Conservation (phyloP, 331 rosid genomes). For the Malus hybrid region DNA sequence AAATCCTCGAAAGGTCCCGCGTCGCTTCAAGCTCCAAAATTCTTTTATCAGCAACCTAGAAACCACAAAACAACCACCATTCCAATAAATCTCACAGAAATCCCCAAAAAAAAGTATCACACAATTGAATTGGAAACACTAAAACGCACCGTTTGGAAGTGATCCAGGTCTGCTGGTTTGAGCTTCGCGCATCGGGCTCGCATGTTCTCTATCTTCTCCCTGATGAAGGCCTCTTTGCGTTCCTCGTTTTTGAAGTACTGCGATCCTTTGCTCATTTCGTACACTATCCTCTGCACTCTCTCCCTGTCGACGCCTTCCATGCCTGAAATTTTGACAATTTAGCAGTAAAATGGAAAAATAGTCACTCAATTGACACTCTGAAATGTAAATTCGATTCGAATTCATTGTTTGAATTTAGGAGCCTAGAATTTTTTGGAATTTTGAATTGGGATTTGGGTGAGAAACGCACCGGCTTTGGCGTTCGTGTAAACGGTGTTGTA, state of each 20-base stretch:
- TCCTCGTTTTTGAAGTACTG: conserved; percentile 83
- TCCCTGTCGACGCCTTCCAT: conserved; percentile 96
- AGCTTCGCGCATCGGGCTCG: conserved; percentile 50
- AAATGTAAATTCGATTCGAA: background rate
- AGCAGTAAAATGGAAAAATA: background rate
- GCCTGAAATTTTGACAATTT: conserved; percentile 31
- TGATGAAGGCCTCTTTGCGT: conserved; percentile 65
- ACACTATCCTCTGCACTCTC: conserved; percentile 74
- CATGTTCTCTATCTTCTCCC: conserved; percentile 60
- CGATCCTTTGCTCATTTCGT: conserved; percentile 96
- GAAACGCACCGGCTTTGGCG: conserved; percentile 72
- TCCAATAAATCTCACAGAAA: background rate
- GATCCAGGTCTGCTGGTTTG: conserved; percentile 39
- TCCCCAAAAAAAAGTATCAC: background rate
- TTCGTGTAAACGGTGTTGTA: conserved; percentile 75
- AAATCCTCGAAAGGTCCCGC: conserved; percentile 74
- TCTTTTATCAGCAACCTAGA: conserved; percentile 61
- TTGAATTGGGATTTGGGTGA: background rate
- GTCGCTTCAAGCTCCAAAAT: conserved; percentile 64
- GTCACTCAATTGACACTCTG: background rate
- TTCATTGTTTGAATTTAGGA: background rate
- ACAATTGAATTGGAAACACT: background rate
- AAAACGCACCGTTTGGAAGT: conserved; percentile 46
- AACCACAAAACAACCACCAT: background rate
- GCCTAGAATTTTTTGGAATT: background rate